phyloP scores from a whole-genome alignment of 2,329 filamentous ascomycete species.

The Penicillium sp. region DNA sequence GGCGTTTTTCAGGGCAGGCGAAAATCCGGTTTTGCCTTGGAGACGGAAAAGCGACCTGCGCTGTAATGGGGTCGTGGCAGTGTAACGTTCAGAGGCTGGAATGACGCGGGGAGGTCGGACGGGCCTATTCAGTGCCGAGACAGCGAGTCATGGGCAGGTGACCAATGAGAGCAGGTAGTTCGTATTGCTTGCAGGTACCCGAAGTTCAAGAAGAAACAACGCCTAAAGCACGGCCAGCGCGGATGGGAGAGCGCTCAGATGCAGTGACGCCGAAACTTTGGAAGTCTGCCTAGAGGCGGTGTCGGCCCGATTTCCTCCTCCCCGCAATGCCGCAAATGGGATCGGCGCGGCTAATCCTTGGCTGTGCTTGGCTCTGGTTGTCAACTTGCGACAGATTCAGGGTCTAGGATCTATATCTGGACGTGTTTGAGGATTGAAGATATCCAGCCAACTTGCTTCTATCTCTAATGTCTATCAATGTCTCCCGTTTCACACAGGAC shows the following conservation, averaged over 20 bases:
- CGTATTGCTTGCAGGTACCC: not conserved
- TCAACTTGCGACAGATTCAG: not conserved
- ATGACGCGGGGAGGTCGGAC: constrained; percentile 12
- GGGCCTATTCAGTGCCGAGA: constrained; percentile 17
- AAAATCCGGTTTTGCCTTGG: constrained; percentile 13
- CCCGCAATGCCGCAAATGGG: constrained; percentile 1
- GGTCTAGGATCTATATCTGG: not conserved
- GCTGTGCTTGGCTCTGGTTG: not conserved
- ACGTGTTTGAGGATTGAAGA: not conserved
- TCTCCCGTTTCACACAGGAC: no score
- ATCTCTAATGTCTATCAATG: not conserved
- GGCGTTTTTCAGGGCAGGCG: constrained; percentile 11
- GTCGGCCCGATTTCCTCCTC: not conserved
- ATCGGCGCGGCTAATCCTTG: constrained; percentile 8
- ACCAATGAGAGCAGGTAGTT: not conserved
- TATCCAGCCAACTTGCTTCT: not conserved
- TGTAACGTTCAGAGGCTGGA: constrained; percentile 15
- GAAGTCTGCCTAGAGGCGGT: constrained; percentile 1
- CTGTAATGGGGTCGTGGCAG: constrained; percentile 7
- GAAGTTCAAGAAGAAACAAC: not conserved
- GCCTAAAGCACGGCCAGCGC: not conserved
- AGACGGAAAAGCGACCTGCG: constrained; percentile 23
- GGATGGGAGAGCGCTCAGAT: not conserved
- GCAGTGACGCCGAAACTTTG: not conserved
- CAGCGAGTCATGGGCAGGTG: constrained; percentile 2